Conservation (phyloP, 345 rosid genomes). For the Citrus hindsii region DNA sequence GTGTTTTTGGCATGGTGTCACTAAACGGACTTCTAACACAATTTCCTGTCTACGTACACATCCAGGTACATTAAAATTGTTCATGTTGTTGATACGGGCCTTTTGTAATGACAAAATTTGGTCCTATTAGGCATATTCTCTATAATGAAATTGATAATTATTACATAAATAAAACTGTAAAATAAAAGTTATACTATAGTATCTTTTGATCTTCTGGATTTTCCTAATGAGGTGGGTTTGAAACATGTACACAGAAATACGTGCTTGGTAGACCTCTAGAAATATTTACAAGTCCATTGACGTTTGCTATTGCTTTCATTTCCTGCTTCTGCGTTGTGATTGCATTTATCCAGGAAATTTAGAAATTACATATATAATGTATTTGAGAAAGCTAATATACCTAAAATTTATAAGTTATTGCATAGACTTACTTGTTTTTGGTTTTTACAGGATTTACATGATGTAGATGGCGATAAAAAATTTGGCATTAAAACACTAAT, state of each 20-base stretch:
- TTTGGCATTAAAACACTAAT: conserved; percentile 15
- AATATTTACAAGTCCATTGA: conserved; percentile 15
- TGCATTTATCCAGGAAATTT: conserved; percentile 25
- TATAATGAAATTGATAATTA: too few species aligned
- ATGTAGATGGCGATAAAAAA: conserved; percentile 29
- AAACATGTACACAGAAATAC: conserved; percentile 22
- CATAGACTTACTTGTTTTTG: neutral
- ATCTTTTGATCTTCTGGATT: too few species aligned
- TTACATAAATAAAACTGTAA: neutral
- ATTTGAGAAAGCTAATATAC: neutral
- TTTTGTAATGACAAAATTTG: too few species aligned
- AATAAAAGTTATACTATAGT: too few species aligned
- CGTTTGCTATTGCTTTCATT: conserved; percentile 31
- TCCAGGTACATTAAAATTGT: neutral
- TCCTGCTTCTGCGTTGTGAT: conserved; percentile 33
- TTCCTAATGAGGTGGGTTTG: neutral
- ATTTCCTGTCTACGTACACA: neutral
- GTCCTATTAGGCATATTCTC: too few species aligned
- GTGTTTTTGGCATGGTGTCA: conserved; percentile 48
- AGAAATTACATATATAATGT: neutral
- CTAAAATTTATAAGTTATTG: too few species aligned
- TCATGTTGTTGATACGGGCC: neutral
- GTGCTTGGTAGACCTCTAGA: conserved; percentile 28
- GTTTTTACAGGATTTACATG: conserved; percentile 33
- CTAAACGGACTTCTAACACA: conserved; percentile 9